A percentile compares a stretch with the other conserved stretches of the same genome.
Evolutionary conservation across 768 basidiomycete species (phyloP).

Genomic region (Infundibulicybe gibba): DNA sequence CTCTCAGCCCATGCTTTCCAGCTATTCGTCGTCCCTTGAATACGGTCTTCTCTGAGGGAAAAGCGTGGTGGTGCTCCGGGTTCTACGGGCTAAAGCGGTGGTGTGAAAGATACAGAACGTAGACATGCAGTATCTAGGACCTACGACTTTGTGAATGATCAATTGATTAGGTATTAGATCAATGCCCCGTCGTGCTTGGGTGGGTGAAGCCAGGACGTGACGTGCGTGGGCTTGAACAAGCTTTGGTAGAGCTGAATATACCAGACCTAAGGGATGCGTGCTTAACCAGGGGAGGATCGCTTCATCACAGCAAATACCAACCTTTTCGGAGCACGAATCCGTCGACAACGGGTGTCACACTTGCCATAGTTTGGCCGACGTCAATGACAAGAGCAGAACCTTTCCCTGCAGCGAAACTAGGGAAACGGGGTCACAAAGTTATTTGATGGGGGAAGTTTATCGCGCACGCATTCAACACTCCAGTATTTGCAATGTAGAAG

Average conservation of each 20-base stretch:
- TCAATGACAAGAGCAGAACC: constrained; percentile 97
- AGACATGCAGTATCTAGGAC: constrained; percentile 5
- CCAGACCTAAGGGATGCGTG: constrained; percentile 53
- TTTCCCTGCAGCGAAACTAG: constrained; percentile 92
- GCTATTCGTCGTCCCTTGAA: constrained; percentile 67
- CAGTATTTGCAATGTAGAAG: constrained; percentile 94
- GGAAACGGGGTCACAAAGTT: constrained; percentile 3
- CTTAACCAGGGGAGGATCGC: background rate
- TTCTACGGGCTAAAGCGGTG: constrained; percentile 63
- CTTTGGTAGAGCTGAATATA: constrained; percentile 69
- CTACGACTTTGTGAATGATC: constrained; percentile 74
- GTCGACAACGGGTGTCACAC: constrained; percentile 94
- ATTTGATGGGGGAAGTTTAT: background rate
- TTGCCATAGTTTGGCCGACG: constrained; percentile 84
- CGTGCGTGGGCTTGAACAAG: constrained; percentile 80
- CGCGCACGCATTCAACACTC: constrained; percentile 87
- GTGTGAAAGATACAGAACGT: background rate
- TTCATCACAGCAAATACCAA: constrained; percentile 14
- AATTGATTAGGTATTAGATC: constrained; percentile 85
- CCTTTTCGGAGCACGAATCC: constrained; percentile 98
- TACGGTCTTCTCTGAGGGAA: constrained; percentile 70
- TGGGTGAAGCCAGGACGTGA: constrained; percentile 54
- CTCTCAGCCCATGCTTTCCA: constrained; percentile 82
- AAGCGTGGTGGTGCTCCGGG: constrained; percentile 60
- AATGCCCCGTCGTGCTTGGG: constrained; percentile 49